Base-by-base conservation (phyloP, 2,329 filamentous ascomycete genomes). In the Ophiostoma australiae region DNA sequence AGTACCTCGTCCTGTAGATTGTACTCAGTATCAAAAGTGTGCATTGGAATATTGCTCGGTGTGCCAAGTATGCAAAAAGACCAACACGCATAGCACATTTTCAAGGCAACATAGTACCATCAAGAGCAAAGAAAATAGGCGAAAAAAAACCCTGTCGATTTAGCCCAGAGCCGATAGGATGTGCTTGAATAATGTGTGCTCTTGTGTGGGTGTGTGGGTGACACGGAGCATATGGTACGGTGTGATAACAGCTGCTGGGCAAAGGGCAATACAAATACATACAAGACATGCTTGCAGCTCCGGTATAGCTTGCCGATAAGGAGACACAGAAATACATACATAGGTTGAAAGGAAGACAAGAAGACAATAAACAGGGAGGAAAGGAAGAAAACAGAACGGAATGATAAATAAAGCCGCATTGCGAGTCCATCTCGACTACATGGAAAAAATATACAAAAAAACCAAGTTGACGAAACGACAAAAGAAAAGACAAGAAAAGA, bases 361-460 rank as follows among this genome's bases (percentile, higher is more conserved):
- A 39, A 39, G 37, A 39, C 6, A 20, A 20, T 15, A 5, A 48
- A 48, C 13, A n/a, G 17, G 44, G 52, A 27, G 6, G n/a, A 58
- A 27, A 5, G 23, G 23, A 5, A 58, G 23, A 58, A 58, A 58
- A 27, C 10, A 8, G 27, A 27, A 58, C 52, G 23, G 23, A 15
- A 58, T 27, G 8, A 55, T 33, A 63, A 7, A 17, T 15, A 20
- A 58, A 20, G 17, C 17, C 20, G 20, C 15, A 10, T 15, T 33
- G 23, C 58, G 2, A 33, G 8, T 35, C 20, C 6, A 35, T 66
- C 31, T 27, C 58, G 52, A 44, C 67, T 69, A 20, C 67, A 20
- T 71, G 70, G 66, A 48, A 71, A 71, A 71, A 71, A 44, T 71
- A 39, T 68, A 35, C 66, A 65, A 69, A 71, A 71, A 71, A 71